Percentiles rank a stretch among this genome's conserved stretches.
These are phyloP conservation scores for Penicillium nordicum DNA, from an alignment of 2,329 filamentous ascomycete species.

Conservation along the genomic window DNA sequence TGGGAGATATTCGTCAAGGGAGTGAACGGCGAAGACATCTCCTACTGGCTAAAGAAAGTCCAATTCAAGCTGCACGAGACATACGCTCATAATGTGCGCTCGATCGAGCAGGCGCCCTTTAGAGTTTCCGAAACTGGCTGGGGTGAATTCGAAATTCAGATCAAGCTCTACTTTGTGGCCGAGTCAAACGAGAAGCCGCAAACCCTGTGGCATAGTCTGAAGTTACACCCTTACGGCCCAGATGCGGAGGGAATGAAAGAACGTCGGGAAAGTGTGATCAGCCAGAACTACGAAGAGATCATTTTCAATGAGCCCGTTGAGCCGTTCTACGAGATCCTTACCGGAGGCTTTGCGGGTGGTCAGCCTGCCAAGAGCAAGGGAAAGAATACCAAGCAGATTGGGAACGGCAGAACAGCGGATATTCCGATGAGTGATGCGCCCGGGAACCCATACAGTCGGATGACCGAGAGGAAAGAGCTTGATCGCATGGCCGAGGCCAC, in stretches of 20 bases:
- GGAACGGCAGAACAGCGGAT: conserved; percentile 64
- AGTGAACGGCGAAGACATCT: conserved; percentile 83
- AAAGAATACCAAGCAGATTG: conserved; percentile 50
- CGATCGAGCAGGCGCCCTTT: conserved; percentile 77
- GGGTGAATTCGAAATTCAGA: conserved; percentile 96
- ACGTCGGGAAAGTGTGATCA: conserved; percentile 62
- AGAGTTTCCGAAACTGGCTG: conserved; percentile 89
- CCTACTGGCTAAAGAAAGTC: conserved; percentile 93
- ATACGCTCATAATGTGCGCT: conserved; percentile 85
- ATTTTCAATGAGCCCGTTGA: conserved; percentile 97
- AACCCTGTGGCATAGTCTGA: conserved; percentile 89
- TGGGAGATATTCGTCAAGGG: conserved; percentile 95
- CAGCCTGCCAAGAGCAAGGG: conserved; percentile 56
- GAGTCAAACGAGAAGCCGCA: conserved; percentile 90
- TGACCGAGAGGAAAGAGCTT: conserved; percentile 66
- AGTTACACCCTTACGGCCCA: conserved; percentile 81
- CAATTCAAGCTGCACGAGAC: conserved; percentile 99
- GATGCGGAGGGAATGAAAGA: conserved; percentile 71
- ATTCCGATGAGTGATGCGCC: conserved; percentile 66
- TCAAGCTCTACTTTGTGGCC: conserved; percentile 88
- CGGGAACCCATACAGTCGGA: conserved; percentile 68
- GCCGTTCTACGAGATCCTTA: conserved; percentile 83
- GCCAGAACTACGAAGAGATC: conserved; percentile 87
- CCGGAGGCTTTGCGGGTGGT: conserved; percentile 56
- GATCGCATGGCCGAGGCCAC: conserved; percentile 61